A percentile compares a stretch with the other conserved stretches of the same genome.
phyloP scores from a whole-genome alignment of 2,329 filamentous ascomycete genomes.

The Didymellaceae sp. region DNA sequence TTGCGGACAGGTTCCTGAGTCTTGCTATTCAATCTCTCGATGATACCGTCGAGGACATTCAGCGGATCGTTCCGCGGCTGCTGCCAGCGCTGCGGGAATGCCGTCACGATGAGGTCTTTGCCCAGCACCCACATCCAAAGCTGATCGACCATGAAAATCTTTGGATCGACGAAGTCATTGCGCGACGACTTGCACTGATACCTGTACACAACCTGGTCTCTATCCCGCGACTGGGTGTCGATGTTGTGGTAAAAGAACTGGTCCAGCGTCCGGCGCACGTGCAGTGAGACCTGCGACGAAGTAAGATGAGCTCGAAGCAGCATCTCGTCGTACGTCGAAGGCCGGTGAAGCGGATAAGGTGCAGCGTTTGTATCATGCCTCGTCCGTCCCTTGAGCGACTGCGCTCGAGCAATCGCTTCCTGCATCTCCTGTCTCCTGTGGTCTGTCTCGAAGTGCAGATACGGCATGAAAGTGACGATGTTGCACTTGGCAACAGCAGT shows the following conservation, averaged over 20 bases:
- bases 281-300: slow-evolving; percentile 56
- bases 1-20: slow-evolving; percentile 65
- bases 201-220: slow-evolving; percentile 69
- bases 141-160: slow-evolving; percentile 73
- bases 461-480: slow-evolving; percentile 65
- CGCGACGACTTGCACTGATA: slow-evolving; percentile 55
- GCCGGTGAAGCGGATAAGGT: slow-evolving; percentile 30
- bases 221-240: slow-evolving; percentile 65
- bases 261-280: slow-evolving; percentile 68
- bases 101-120: slow-evolving; percentile 65
- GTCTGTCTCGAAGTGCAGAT: slow-evolving; percentile 69
- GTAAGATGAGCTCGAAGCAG: slow-evolving; percentile 58
- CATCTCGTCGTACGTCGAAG: slow-evolving; percentile 52
- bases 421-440: slow-evolving; percentile 63
- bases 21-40: slow-evolving; percentile 70
- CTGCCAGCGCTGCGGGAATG: slow-evolving; percentile 65
- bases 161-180: slow-evolving; percentile 55
- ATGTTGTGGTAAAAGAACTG: slow-evolving; percentile 72
- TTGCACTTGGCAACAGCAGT: slow-evolving; percentile 42
- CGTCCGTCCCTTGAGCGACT: slow-evolving; percentile 30
- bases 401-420: slow-evolving; percentile 55
- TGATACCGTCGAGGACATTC: slow-evolving; percentile 68
- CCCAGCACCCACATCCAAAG: slow-evolving; percentile 70
- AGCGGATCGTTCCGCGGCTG: slow-evolving; percentile 68
- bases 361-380: slow-evolving; percentile 22